Percentiles rank a stretch among this genome's conserved stretches.
Evolutionary conservation across 768 basidiomycete species (phyloP).

Genomic region (Obba rivulosa): DNA sequence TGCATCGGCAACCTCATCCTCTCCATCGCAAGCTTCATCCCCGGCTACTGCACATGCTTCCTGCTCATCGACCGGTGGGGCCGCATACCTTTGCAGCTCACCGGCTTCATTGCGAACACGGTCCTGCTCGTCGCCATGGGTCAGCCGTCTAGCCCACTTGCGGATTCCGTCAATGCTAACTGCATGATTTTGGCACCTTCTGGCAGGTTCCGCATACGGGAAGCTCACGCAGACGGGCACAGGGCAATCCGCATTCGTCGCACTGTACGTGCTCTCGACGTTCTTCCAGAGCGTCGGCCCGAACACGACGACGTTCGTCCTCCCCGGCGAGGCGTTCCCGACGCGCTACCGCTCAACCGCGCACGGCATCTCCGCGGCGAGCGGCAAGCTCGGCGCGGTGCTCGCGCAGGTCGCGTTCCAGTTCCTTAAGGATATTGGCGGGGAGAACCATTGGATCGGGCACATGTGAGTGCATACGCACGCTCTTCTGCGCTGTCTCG

Average conservation of each 20-base stretch:
- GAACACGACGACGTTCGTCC: conserved; percentile 35
- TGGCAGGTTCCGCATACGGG: conserved; percentile 23
- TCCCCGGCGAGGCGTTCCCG: conserved; percentile 37
- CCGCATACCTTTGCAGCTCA: conserved; percentile 34
- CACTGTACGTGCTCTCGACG: conserved; percentile 33
- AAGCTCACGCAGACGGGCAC: conserved; percentile 20
- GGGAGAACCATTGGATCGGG: conserved; percentile 22
- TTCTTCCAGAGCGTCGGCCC: conserved; percentile 42
- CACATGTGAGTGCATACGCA: conserved; percentile 27
- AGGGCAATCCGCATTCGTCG: conserved; percentile 29
- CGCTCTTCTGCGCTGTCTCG: background rate
- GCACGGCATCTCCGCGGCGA: conserved; percentile 37
- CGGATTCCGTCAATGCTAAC: background rate
- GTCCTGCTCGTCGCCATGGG: conserved; percentile 29
- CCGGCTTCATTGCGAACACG: conserved; percentile 31
- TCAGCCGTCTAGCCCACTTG: too few relatives aligned
- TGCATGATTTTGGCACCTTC: background rate
- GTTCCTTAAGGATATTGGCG: conserved; percentile 30
- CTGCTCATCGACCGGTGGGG: conserved; percentile 33
- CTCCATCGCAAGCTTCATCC: conserved; percentile 33
- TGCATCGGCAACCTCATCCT: conserved; percentile 32
- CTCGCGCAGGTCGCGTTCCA: conserved; percentile 31
- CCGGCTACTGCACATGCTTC: conserved; percentile 33
- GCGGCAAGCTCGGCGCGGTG: conserved; percentile 38
- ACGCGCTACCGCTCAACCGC: conserved; percentile 37